A percentile compares a stretch with the other conserved stretches of the same genome.
Conservation (phyloP, 129 eudicot genomes). For the carrot (Daucus carota) region DH1_v3.0 NC_030382.2:35942501-35943000, state of each 20-base stretch:
- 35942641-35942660: conserved; percentile 73
- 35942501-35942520: conserved; percentile 25
- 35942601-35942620: conserved; percentile 62
- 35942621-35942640: conserved; percentile 63
- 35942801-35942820: background rate
- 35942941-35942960: background rate
- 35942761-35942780: background rate
- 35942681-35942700: conserved; percentile 61
- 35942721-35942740: conserved; percentile 92
- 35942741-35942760: conserved; percentile 12
- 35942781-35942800: background rate
- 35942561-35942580: conserved; percentile 48
- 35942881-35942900: background rate
- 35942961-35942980: too few relatives aligned
- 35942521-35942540: conserved; percentile 31
- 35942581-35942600: conserved; percentile 56
- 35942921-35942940: background rate
- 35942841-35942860: background rate
- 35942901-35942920: background rate
- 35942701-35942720: conserved; percentile 72
- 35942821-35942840: background rate
- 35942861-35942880: background rate
- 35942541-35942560: conserved; percentile 12
- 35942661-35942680: conserved; percentile 42
- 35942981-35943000: background rate